These are phyloP conservation scores for Knufia fluminis DNA, from an alignment of 2,329 filamentous ascomycete genomes.

Conservation along the genomic window DNA sequence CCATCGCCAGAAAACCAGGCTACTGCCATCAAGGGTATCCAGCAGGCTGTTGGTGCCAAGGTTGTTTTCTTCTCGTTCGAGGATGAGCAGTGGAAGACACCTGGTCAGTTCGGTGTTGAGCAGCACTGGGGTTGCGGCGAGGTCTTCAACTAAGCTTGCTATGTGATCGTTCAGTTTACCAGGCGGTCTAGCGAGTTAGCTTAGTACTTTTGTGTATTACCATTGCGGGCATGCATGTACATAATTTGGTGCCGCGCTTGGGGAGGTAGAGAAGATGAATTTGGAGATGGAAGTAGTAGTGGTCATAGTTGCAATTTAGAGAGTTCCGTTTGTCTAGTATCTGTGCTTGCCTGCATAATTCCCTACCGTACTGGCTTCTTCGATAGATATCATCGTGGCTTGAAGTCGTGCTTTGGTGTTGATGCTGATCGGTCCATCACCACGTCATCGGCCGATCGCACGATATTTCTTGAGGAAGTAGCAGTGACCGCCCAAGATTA, in stretches of 20 bases:
- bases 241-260: constrained; percentile 44
- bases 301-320: background rate
- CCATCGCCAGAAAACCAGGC: constrained; percentile 60
- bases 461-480: no score
- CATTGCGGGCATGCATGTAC: background rate
- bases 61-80: constrained; percentile 73
- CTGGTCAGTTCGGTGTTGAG: constrained; percentile 64
- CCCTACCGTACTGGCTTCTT: no score
- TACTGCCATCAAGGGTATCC: constrained; percentile 62
- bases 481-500: no score
- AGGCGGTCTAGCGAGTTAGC: no score
- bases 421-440: background rate
- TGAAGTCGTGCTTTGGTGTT: background rate
- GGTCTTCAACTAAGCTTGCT: constrained; percentile 35
- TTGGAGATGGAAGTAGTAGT: background rate
- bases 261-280: constrained; percentile 51
- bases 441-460: no score
- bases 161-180: background rate
- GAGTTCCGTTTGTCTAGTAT: background rate
- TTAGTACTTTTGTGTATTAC: constrained; percentile 3
- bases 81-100: constrained; percentile 73
- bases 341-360: no score
- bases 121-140: constrained; percentile 63
- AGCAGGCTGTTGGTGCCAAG: constrained; percentile 54
- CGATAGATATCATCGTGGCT: background rate